Base-by-base conservation (phyloP, 1,284 basidiomycete genomes). In the Rhodotorula sp. region DNA sequence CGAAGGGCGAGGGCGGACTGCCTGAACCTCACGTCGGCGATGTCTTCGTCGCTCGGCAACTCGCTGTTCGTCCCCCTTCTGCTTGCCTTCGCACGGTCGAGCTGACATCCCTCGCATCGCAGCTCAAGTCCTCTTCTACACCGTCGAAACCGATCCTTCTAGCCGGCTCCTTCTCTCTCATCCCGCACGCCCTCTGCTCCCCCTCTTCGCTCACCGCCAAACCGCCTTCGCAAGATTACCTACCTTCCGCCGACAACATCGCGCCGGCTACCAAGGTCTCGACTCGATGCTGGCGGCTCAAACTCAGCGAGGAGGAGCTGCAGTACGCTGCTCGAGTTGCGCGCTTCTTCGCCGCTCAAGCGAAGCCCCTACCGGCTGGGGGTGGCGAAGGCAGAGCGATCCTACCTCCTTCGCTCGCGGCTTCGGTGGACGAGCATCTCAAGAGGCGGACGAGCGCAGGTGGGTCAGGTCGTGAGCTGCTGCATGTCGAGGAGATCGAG, bases 291-390 rank as follows among this genome's bases (percentile, higher is more conserved):
- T 32, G 11, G 22, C 19, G 15, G 11, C n/a, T 57, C 30, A 7
- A 2, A 17, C 60, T 67, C 3, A 34, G 19, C 1, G 55, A 32
- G 47, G 47, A 57, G 11, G 66, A 67, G 51, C 34, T 62, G 1
- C 27, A 39, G 34, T 27, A 67, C 15, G 66, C 66, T 5, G 55
- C 22, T 4, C 10, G 55, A 30, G 39, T 67, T 9, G 66, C 54
- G 3, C 9, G 30, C 27, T 59, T 30, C 17, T 65, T 44, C 49
- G 24, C 24, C 19, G 9, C 24, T 9, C 24, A 9, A 27, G 32
- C 36, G 49, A 57, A 63, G n/a, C n/a, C n/a, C n/a, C n/a, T n/a
- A n/a, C n/a, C n/a, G n/a, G n/a, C n/a, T n/a, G n/a, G n/a, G n/a
- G n/a, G n/a, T n/a, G n/a, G n/a, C n/a, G n/a, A n/a, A n/a, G n/a